Evolutionary conservation across 495 filamentous ascomycete genomes (phyloP).

Genomic region (Parathielavia hyrcaniae): DNA sequence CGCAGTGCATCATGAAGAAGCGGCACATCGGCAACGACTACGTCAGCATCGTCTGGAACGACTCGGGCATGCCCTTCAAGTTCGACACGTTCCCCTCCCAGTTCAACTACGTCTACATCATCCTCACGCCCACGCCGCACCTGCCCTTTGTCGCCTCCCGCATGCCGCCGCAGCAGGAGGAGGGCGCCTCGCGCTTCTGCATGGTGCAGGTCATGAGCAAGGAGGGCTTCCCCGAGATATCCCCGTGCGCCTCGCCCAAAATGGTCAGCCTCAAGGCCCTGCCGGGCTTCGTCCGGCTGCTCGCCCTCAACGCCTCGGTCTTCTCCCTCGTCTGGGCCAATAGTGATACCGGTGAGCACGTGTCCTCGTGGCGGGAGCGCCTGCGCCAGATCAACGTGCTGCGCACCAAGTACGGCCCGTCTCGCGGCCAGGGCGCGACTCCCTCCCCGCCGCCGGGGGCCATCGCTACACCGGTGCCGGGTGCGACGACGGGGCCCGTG

Average conservation of each 20-base stretch:
- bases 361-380: slow-evolving; percentile 84
- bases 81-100: slow-evolving; percentile 89
- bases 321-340: slow-evolving; percentile 83
- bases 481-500: neutral
- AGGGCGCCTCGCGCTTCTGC: slow-evolving; percentile 56
- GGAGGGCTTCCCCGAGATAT: slow-evolving; percentile 81
- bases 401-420: slow-evolving; percentile 55
- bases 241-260: slow-evolving; percentile 79
- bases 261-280: slow-evolving; percentile 73
- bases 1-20: slow-evolving; percentile 77
- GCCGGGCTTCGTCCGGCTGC: slow-evolving; percentile 78
- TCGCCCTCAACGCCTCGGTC: slow-evolving; percentile 89
- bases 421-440: slow-evolving; percentile 26
- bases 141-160: slow-evolving; percentile 53
- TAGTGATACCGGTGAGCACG: slow-evolving; percentile 71
- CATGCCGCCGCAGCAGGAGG: slow-evolving; percentile 32
- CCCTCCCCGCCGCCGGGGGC: slow-evolving; percentile 40
- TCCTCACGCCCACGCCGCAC: slow-evolving; percentile 79
- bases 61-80: slow-evolving; percentile 77
- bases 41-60: slow-evolving; percentile 97
- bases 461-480: slow-evolving; percentile 8
- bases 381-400: slow-evolving; percentile 78
- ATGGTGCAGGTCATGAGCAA: slow-evolving; percentile 78
- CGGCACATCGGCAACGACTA: slow-evolving; percentile 95
- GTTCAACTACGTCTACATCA: slow-evolving; percentile 94